These are phyloP conservation scores for Nymphaea colorata DNA, from an alignment of 164 flowering plant species.

Conservation along the genomic window DNA sequence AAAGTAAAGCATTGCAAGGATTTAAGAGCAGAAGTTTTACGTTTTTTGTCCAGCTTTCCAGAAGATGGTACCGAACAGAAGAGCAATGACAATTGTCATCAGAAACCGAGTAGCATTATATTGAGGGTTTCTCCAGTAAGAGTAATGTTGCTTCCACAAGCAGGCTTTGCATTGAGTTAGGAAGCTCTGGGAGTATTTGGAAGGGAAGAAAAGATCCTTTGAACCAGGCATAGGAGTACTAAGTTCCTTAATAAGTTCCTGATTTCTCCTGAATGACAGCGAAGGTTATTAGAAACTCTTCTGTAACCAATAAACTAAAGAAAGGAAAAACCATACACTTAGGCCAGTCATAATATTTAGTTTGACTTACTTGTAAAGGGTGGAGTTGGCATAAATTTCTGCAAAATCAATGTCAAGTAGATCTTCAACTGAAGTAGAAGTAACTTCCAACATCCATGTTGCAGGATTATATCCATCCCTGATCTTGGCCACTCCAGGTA, in stretches of 20 bases:
- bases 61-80: conserved; percentile 42
- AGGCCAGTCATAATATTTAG: too few species aligned
- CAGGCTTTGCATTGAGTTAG: conserved; percentile 41
- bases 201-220: conserved; percentile 39
- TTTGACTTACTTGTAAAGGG: conserved; percentile 4
- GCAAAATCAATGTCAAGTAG: conserved; percentile 9
- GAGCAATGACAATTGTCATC: conserved; percentile 31
- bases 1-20: too few species aligned
- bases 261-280: conserved; percentile 25
- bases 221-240: conserved; percentile 38
- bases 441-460: conserved; percentile 15
- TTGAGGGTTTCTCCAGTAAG: conserved; percentile 50
- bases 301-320: too few species aligned
- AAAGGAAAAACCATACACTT: too few species aligned
- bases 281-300: too few species aligned
- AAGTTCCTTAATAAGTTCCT: conserved; percentile 28
- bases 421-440: conserved; percentile 7
- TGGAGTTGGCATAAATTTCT: conserved; percentile 5
- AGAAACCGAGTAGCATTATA: conserved; percentile 38
- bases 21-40: too few species aligned
- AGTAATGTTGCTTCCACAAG: conserved; percentile 55
- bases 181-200: conserved; percentile 42
- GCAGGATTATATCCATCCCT: conserved; percentile 12
- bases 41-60: conserved; percentile 16
- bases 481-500: conserved; percentile 8